These are phyloP conservation scores for Chenopodium quinoa DNA, from an alignment of 148 eudicot species.

Conservation along the genomic window DNA sequence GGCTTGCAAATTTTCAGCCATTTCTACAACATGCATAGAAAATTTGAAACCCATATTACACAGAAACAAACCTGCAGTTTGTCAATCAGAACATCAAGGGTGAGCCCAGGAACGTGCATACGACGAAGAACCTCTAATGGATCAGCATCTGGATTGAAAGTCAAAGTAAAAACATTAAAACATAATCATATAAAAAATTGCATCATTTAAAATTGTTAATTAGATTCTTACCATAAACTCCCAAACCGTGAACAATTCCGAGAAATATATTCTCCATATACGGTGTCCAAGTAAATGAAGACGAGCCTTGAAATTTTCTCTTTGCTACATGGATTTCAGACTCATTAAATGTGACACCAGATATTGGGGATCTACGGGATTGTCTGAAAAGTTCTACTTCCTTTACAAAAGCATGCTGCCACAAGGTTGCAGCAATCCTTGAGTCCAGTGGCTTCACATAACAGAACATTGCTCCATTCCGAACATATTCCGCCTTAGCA, in stretches of 20 bases:
- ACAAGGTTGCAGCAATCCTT: neutral
- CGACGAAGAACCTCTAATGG: neutral
- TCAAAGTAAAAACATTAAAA: neutral
- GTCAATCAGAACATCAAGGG: neutral
- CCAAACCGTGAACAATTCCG: neutral
- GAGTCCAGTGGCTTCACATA: neutral
- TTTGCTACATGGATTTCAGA: neutral
- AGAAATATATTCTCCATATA: neutral
- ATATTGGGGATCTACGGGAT: neutral
- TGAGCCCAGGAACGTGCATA: slow-evolving; percentile 10
- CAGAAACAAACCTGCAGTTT: slow-evolving; percentile 20
- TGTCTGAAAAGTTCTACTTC: neutral
- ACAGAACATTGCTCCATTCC: slow-evolving; percentile 15
- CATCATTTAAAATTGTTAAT: neutral
- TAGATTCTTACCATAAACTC: slow-evolving; percentile 13
- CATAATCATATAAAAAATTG: neutral
- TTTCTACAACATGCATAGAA: neutral
- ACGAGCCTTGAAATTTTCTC: neutral
- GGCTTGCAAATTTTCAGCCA: neutral
- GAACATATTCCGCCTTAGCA: neutral
- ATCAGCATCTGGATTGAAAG: slow-evolving; percentile 13
- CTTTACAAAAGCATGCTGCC: neutral
- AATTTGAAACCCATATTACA: neutral
- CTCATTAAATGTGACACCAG: neutral
- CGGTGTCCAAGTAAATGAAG: slow-evolving; percentile 1